Evolutionary conservation across 192 early-diverging fungal genomes (phyloP).

Genomic region (Mycoemilia scoparia): DNA sequence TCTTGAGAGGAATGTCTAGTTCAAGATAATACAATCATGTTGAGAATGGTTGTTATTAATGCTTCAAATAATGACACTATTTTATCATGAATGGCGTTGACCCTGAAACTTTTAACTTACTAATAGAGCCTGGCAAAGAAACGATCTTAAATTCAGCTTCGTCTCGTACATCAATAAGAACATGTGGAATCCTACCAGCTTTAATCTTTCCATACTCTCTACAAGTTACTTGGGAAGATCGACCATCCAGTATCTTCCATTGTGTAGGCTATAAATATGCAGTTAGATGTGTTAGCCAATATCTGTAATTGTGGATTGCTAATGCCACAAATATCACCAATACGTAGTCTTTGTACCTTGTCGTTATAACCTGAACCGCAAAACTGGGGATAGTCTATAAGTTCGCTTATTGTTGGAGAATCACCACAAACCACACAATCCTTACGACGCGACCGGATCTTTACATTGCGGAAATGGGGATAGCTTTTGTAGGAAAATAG

Average conservation of each 20-base stretch:
- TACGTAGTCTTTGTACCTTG: no score
- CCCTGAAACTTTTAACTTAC: constrained; percentile 16
- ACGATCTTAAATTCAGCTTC: constrained; percentile 71
- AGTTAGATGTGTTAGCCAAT: background rate
- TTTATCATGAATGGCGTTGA: background rate
- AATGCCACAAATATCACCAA: constrained; percentile 1
- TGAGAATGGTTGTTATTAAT: no score
- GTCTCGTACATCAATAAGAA: constrained; percentile 85
- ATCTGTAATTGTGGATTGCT: background rate
- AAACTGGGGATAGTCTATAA: constrained; percentile 86
- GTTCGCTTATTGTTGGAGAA: constrained; percentile 49
- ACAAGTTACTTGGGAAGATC: constrained; percentile 27
- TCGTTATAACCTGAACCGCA: constrained; percentile 68
- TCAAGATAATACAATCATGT: background rate
- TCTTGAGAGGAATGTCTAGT: constrained; percentile 36
- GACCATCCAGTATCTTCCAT: constrained; percentile 14
- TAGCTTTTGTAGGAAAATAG: constrained; percentile 55
- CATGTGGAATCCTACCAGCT: constrained; percentile 25
- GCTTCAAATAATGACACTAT: background rate
- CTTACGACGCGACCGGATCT: constrained; percentile 44
- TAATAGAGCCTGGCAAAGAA: constrained; percentile 42
- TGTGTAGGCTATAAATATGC: no score
- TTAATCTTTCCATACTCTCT: constrained; percentile 31
- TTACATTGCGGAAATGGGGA: constrained; percentile 63
- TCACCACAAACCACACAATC: constrained; percentile 81